Percentiles rank a stretch among this genome's conserved stretches.
Conservation (phyloP, 768 basidiomycete genomes). For the Leccinum pellstonianum region DNA sequence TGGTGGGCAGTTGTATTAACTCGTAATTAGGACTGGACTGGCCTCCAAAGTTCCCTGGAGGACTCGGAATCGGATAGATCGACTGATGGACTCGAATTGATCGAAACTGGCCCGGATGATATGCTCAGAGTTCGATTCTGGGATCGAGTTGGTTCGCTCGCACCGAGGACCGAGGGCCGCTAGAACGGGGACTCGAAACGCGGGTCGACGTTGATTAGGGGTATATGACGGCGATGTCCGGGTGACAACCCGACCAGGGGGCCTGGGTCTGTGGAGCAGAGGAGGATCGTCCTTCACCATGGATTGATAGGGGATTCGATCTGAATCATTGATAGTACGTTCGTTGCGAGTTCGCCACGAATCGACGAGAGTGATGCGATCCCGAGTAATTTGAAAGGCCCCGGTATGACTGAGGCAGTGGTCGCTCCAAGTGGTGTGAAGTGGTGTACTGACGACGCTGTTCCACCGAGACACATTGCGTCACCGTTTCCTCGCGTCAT, state of each 20-base stretch:
- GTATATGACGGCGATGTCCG: background rate
- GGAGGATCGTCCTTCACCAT: background rate
- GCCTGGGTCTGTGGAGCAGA: background rate
- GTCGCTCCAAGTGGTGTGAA: background rate
- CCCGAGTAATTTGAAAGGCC: background rate
- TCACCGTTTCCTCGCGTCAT: background rate
- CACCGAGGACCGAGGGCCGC: background rate
- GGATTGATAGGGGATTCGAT: background rate
- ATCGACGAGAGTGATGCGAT: background rate
- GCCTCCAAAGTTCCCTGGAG: background rate
- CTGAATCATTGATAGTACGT: background rate
- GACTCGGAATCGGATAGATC: background rate
- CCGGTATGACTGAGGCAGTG: background rate
- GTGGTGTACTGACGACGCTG: background rate
- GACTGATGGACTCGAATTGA: background rate
- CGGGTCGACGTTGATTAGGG: background rate
- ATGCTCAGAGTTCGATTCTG: background rate
- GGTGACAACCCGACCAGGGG: background rate
- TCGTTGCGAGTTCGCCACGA: background rate
- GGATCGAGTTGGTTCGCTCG: background rate
- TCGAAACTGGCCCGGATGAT: background rate
- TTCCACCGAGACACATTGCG: background rate
- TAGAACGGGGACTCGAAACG: background rate
- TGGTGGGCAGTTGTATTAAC: background rate
- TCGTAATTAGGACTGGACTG: background rate